phyloP scores from a whole-genome alignment of 306 rosid genomes.

The Prunus salicina region DNA sequence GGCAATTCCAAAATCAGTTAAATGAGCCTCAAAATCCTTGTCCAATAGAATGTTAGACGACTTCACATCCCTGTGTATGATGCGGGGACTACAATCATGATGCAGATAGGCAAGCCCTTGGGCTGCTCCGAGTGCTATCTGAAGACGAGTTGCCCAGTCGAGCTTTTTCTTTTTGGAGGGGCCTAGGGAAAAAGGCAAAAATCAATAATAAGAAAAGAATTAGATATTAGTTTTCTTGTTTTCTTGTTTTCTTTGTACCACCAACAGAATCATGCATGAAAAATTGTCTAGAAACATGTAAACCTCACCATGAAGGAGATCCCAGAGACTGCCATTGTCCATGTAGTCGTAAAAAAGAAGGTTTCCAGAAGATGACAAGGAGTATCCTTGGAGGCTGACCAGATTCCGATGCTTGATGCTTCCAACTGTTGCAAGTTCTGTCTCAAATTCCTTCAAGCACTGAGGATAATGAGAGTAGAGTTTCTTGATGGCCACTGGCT shows the following conservation, averaged over 20 bases:
- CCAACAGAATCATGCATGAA: not conserved
- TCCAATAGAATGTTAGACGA: slow-evolving; percentile 90
- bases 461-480: slow-evolving; percentile 79
- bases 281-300: not conserved
- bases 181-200: slow-evolving; percentile 34
- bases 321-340: slow-evolving; percentile 98
- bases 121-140: slow-evolving; percentile 87
- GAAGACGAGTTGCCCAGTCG: slow-evolving; percentile 76
- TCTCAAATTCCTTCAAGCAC: slow-evolving; percentile 74
- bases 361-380: slow-evolving; percentile 78
- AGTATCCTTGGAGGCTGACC: slow-evolving; percentile 90
- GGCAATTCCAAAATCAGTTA: slow-evolving; percentile 95
- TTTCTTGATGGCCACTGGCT: slow-evolving; percentile 87
- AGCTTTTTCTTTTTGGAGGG: slow-evolving; percentile 68
- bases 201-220: not conserved
- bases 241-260: not conserved
- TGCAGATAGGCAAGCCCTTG: slow-evolving; percentile 92
- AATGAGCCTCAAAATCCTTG: slow-evolving; percentile 81
- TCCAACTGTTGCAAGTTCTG: slow-evolving; percentile 85
- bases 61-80: slow-evolving; percentile 92
- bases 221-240: not conserved
- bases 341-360: slow-evolving; percentile 96
- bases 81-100: slow-evolving; percentile 90
- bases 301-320: slow-evolving; percentile 79
- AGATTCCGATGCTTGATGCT: slow-evolving; percentile 95